Evolutionary conservation across 2,329 filamentous ascomycete species (phyloP).

Genomic region (Apiospora saccharicola): DNA sequence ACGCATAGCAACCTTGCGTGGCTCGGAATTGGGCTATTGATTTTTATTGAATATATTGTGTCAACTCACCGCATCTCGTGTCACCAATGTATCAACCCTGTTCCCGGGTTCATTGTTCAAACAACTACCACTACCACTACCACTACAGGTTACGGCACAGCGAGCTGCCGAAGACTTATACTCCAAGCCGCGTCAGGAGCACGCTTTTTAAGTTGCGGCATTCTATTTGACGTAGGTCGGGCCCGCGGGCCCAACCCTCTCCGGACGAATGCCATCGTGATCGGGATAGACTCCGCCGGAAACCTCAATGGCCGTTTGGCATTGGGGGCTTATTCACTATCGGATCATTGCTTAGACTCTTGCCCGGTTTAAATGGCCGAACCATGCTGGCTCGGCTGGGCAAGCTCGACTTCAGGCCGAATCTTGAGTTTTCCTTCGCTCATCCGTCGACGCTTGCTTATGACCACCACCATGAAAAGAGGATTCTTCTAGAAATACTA

Average conservation of each 20-base stretch:
- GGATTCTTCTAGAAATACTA: neutral
- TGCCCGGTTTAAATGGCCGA: neutral
- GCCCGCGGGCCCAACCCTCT: neutral
- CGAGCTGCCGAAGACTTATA: neutral
- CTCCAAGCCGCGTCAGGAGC: neutral
- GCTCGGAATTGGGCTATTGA: constrained; percentile 14
- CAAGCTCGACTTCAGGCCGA: neutral
- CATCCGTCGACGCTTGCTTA: neutral
- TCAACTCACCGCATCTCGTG: neutral
- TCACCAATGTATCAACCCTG: neutral
- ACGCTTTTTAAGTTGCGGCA: neutral
- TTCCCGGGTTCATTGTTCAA: neutral
- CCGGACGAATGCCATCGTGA: neutral
- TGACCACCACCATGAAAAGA: neutral
- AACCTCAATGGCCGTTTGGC: neutral
- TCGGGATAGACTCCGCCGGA: neutral
- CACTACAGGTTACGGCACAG: too few species aligned
- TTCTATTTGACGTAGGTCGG: neutral
- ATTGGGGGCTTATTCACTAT: neutral
- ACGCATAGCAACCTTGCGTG: constrained; percentile 10
- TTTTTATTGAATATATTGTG: constrained; percentile 9
- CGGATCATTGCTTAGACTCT: constrained; percentile 1
- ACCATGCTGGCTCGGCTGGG: neutral
- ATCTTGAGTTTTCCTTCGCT: neutral
- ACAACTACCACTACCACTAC: too few species aligned